Evolutionary conservation across 257 asterid species (phyloP).

Genomic region (Lantana camara): DNA sequence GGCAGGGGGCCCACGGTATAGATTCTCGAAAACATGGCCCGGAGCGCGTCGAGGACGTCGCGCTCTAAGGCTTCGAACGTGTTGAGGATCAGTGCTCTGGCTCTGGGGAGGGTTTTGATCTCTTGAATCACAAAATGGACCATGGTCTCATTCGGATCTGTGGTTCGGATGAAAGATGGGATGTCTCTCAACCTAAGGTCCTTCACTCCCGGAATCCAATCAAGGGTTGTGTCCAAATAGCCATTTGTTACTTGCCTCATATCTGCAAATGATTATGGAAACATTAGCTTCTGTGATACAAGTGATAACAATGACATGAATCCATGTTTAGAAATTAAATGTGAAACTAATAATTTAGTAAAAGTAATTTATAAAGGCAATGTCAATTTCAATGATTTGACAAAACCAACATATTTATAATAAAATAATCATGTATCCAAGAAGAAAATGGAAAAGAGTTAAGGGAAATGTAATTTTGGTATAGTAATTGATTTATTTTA

Average conservation of each 20-base stretch:
- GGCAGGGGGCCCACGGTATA: constrained; percentile 52
- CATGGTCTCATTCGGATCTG: constrained; percentile 41
- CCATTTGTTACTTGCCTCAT: constrained; percentile 45
- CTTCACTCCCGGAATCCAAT: constrained; percentile 51
- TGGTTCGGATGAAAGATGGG: constrained; percentile 59
- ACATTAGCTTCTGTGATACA: not conserved
- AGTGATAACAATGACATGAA: not conserved
- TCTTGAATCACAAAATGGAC: constrained; percentile 41
- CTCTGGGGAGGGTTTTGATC: constrained; percentile 26
- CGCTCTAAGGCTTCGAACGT: constrained; percentile 51
- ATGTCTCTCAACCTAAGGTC: constrained; percentile 44
- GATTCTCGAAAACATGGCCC: constrained; percentile 32
- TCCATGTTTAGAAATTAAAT: no score
- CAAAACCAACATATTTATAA: no score
- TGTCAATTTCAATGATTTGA: no score
- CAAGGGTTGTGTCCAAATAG: constrained; percentile 35
- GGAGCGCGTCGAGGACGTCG: constrained; percentile 35
- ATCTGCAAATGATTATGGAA: constrained; percentile 30
- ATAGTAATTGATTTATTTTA: no score
- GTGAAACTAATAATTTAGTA: no score
- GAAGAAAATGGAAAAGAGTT: no score
- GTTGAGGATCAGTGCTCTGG: constrained; percentile 49
- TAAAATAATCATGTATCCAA: no score
- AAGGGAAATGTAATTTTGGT: no score
- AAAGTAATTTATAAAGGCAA: no score